Percentiles rank a stretch among this genome's conserved stretches.
Evolutionary conservation across 257 asterid genomes (phyloP).

Genomic region (Prunella vulgaris): DNA sequence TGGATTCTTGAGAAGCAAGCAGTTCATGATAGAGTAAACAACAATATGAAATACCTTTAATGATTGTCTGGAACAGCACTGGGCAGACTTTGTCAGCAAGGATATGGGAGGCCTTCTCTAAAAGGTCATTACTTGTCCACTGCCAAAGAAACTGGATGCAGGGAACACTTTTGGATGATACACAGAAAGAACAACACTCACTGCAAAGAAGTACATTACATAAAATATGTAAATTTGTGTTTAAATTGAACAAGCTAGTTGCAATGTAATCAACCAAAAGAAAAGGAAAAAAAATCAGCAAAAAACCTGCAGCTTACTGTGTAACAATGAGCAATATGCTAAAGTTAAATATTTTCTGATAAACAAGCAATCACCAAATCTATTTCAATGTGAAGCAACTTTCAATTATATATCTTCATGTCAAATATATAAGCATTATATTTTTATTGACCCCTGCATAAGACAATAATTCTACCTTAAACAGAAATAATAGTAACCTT

Average conservation of each 20-base stretch:
- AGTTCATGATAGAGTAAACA: background rate
- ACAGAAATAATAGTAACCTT: background rate
- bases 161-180: conserved; percentile 51
- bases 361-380: conserved; percentile 4
- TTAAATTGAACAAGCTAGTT: conserved; percentile 10
- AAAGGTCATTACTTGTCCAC: conserved; percentile 36
- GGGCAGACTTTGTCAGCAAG: conserved; percentile 79
- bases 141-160: conserved; percentile 75
- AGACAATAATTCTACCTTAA: conserved; percentile 1
- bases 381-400: background rate
- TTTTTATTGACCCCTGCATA: background rate
- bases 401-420: conserved; percentile 2
- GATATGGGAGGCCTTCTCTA: conserved; percentile 56
- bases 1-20: background rate
- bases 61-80: conserved; percentile 64
- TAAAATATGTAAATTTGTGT: conserved; percentile 9
- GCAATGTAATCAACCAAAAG: background rate
- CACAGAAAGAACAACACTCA: conserved; percentile 62
- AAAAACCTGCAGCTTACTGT: background rate
- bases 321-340: conserved; percentile 3
- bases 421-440: background rate
- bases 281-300: no score
- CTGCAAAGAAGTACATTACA: conserved; percentile 42
- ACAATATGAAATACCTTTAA: conserved; percentile 58
- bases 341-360: conserved; percentile 7